Conservation (phyloP, 805 yeast genomes). For the Kodamaea jinghongensis region DNA sequence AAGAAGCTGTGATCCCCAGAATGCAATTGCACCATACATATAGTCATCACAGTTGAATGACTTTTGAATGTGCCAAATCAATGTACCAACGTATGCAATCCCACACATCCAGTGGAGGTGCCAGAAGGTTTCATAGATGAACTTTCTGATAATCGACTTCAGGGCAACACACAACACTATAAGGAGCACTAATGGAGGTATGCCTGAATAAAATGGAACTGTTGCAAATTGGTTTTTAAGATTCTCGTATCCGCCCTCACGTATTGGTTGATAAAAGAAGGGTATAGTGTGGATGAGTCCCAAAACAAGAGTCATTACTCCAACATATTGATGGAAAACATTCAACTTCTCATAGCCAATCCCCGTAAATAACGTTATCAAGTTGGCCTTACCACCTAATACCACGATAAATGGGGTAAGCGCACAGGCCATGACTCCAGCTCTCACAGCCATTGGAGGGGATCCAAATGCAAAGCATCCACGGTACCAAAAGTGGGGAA, state of each 20-base stretch:
- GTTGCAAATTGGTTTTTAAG: conserved; percentile 19
- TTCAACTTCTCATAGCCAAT: conserved; percentile 55
- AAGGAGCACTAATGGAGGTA: conserved; percentile 47
- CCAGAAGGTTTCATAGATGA: conserved; percentile 46
- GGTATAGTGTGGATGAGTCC: conserved; percentile 52
- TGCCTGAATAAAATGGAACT: conserved; percentile 37
- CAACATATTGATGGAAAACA: conserved; percentile 48
- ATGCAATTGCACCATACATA: conserved; percentile 49
- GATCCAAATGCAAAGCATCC: conserved; percentile 55
- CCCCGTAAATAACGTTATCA: conserved; percentile 49
- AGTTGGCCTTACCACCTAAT: conserved; percentile 52
- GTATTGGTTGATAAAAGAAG: conserved; percentile 41
- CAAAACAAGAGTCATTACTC: conserved; percentile 41
- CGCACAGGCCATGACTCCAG: conserved; percentile 51
- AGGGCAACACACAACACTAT: conserved; percentile 43
- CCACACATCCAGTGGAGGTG: conserved; percentile 56
- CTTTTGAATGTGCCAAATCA: conserved; percentile 44
- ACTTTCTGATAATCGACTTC: conserved; percentile 37
- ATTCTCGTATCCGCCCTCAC: conserved; percentile 47
- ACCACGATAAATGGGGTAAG: conserved; percentile 50
- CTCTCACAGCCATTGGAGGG: conserved; percentile 55
- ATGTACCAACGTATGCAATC: conserved; percentile 44
- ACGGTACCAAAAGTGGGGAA: conserved; percentile 51
- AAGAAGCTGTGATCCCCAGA: conserved; percentile 49
- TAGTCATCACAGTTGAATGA: conserved; percentile 38